Evolutionary conservation across 495 filamentous ascomycete genomes (phyloP).

Genomic region (Hyaloscypha finlandica): DNA sequence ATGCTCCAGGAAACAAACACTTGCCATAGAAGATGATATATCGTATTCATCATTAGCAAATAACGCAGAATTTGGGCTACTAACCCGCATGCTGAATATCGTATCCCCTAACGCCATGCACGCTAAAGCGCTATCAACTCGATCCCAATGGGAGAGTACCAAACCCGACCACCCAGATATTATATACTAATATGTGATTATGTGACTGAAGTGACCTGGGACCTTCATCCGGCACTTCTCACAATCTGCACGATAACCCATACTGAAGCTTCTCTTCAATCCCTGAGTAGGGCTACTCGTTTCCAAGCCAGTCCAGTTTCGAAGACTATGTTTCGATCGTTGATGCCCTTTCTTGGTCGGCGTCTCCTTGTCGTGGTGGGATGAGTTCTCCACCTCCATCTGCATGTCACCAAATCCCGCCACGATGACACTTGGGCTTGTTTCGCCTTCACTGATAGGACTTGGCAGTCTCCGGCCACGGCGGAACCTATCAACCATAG

Average conservation of each 20-base stretch:
- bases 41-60: slow-evolving; percentile 1
- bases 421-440: slow-evolving; percentile 31
- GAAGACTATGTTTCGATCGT: slow-evolving; percentile 34
- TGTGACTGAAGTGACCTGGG: slow-evolving; percentile 87
- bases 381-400: slow-evolving; percentile 31
- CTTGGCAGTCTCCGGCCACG: slow-evolving; percentile 32
- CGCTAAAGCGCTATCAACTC: slow-evolving; percentile 9
- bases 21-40: background rate
- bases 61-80: background rate
- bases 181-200: slow-evolving; percentile 46
- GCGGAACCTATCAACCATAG: slow-evolving; percentile 24
- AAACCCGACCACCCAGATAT: background rate
- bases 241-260: slow-evolving; percentile 85
- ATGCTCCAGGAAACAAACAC: background rate
- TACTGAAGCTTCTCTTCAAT: slow-evolving; percentile 70
- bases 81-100: background rate
- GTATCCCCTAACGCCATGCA: slow-evolving; percentile 12
- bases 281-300: slow-evolving; percentile 10
- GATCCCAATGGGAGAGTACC: slow-evolving; percentile 13
- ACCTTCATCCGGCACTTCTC: slow-evolving; percentile 80
- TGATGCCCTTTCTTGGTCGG: slow-evolving; percentile 34
- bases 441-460: slow-evolving; percentile 34
- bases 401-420: slow-evolving; percentile 35
- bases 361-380: slow-evolving; percentile 19
- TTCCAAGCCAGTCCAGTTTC: slow-evolving; percentile 29